Evolutionary conservation across 2,329 filamentous ascomycete genomes (phyloP), one percentile per base, ranked within the genome.

Genomic region (Epichloe typhina): DNA sequence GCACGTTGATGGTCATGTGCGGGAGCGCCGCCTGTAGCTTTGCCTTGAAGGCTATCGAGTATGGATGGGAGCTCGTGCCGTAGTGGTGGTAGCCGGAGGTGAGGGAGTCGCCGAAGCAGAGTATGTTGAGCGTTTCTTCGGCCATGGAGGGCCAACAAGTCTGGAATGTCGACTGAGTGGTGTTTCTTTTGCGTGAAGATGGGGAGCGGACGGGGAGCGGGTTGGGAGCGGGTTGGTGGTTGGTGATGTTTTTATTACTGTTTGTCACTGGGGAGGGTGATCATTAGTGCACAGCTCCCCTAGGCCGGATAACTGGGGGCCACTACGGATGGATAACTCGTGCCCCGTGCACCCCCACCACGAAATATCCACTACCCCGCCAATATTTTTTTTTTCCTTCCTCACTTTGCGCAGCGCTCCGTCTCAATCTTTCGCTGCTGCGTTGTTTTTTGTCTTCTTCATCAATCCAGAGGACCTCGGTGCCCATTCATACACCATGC

Each of bases 91-190:
- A 82, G 41, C 82, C 82, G 12, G 69, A 71, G 5, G 81, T 84
- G 44, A 85, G 72, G 39, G 78, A 82, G 70, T 83, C 73, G 62
- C 80, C 80, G 63, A 83, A 79, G 69, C 80, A 83, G 53, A 83
- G 72, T 59, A 83, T 74, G 58, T 72, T 70, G 31, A 80, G 67
- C 33, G 66, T 38, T 3, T 35, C 15, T 35, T 26, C 15, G 36
- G 48, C 8, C 46, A 49, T 49, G 13, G 15, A 8, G 35, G 35
- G 5, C 17, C 17, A 17, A 17, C 1, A 31, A 4, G 8, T 4
- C 9, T 11, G 31, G 9, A 9, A 11, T 31, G 31, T 3, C 31
- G 31, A 9, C 31, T 31, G 26, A 9, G 1, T 9, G 31, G 31
- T 31, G 31, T 31, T 31, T 31, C 31, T 31, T 1, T 31, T 31